These are phyloP conservation scores for Penicillium egyptiacum DNA, from an alignment of 495 filamentous ascomycete species.

Conservation along the genomic window DNA sequence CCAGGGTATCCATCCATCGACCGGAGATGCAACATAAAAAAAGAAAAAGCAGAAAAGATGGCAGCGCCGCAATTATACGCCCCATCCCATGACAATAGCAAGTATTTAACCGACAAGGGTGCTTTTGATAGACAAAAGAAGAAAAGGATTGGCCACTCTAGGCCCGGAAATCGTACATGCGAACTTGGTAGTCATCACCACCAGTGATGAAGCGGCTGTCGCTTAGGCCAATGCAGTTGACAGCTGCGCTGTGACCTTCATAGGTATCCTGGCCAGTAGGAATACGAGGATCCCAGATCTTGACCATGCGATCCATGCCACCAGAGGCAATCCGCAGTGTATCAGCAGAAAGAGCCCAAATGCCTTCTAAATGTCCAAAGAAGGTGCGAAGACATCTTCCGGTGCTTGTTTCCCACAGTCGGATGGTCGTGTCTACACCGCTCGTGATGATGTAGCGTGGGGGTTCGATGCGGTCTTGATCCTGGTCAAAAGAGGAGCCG, in stretches of 20 bases:
- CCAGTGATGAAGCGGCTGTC: slow-evolving; percentile 86
- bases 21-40: slow-evolving; percentile 4
- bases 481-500: slow-evolving; percentile 57
- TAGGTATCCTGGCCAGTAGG: slow-evolving; percentile 91
- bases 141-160: slow-evolving; percentile 17
- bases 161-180: slow-evolving; percentile 79
- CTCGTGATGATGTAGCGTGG: slow-evolving; percentile 90
- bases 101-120: not conserved
- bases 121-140: slow-evolving; percentile 6
- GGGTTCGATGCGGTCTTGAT: slow-evolving; percentile 64
- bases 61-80: not conserved
- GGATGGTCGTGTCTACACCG: slow-evolving; percentile 85
- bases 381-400: slow-evolving; percentile 84
- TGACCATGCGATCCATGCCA: slow-evolving; percentile 91
- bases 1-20: slow-evolving; percentile 28
- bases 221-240: slow-evolving; percentile 88
- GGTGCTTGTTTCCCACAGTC: slow-evolving; percentile 86
- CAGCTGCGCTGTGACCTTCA: slow-evolving; percentile 81
- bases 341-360: slow-evolving; percentile 93
- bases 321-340: slow-evolving; percentile 85
- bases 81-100: not conserved
- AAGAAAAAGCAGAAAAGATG: not conserved
- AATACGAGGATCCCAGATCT: slow-evolving; percentile 91
- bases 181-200: slow-evolving; percentile 87
- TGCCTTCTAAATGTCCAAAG: slow-evolving; percentile 93